Base-by-base conservation (phyloP, 2,329 filamentous ascomycete genomes). In the Aspergillus novofumigatus region DNA sequence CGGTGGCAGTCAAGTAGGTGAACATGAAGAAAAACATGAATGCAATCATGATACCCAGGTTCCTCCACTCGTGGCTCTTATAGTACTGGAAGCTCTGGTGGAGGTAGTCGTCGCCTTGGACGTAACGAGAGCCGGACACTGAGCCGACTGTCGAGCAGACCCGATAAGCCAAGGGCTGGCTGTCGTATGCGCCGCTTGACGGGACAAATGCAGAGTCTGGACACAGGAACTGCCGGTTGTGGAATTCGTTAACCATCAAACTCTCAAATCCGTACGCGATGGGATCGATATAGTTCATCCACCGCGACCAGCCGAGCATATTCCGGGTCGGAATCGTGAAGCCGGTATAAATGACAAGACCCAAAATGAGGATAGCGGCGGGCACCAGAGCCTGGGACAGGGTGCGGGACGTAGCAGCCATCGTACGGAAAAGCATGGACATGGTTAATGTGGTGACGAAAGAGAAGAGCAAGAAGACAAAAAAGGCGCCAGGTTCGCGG, bases 341-440 rank as follows among this genome's bases (percentile, higher is more conserved):
- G 1, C 78, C 78, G 26, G 85, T 72, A 48, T 74, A 85, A 11
- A 88, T 77, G 11, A 75, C 65, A 48, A 76, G 59, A 38, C 67
- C 68, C 32, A 76, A 62, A 59, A 76, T 74, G 55, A 85, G 72
- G 42, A 85, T 73, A 14, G 80, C 79, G 3, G 82, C 78, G 1
- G 82, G 82, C 3, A 82, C 81, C 71, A 85, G 72, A 42, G 83
- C 83, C 66, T 85, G 81, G 0, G 79, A 78, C 5, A 85, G 71
- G 0, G 89, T 90, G 51, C 89, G 81, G 3, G 91, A 92, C 1
- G 87, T 77, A 0, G 89, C 87, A n/a, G 83, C 91, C 61, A 95
- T 90, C 6, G 86, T 88, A 51, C 91, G 84, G 83, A 95, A 95
- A 60, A 93, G 82, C 86, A 91, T 92, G 50, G 88, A 92, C 89